A percentile compares a stretch with the other conserved stretches of the same genome.
These are phyloP conservation scores for Aureobasidium sp. DNA, from an alignment of 2,329 filamentous ascomycete genomes.

Conservation along the genomic window DNA sequence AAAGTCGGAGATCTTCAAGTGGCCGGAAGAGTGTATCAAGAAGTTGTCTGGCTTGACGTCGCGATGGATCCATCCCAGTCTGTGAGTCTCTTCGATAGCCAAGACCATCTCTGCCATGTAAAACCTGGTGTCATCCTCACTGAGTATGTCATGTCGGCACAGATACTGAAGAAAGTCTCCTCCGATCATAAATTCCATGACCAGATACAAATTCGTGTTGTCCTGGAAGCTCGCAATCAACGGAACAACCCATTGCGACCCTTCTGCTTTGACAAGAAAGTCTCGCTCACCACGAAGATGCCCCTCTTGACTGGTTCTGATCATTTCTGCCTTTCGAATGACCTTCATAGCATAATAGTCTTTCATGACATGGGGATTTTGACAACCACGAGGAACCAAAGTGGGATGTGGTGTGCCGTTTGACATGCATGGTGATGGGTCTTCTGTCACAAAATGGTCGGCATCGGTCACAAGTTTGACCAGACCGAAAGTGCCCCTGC, in stretches of 20 bases:
- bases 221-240: conserved; percentile 88
- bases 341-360: conserved; percentile 94
- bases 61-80: conserved; percentile 82
- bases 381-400: background rate
- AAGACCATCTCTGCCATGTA: conserved; percentile 95
- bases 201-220: conserved; percentile 72
- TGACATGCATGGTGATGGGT: background rate
- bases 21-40: conserved; percentile 77
- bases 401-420: background rate
- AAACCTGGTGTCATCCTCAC: conserved; percentile 71
- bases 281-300: conserved; percentile 88
- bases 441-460: background rate
- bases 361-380: conserved; percentile 26
- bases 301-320: conserved; percentile 83
- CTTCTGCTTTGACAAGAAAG: conserved; percentile 81
- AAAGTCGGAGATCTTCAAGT: conserved; percentile 94
- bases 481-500: conserved; percentile 91
- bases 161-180: conserved; percentile 87
- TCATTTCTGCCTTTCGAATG: conserved; percentile 89
- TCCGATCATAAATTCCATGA: conserved; percentile 98
- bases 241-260: conserved; percentile 85
- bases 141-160: conserved; percentile 75
- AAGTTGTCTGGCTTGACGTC: conserved; percentile 99
- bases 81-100: conserved; percentile 87
- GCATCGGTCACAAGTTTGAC: conserved; percentile 73